phyloP scores from a whole-genome alignment of 164 flowering plant species.

The Liquidambar formosana region DNA sequence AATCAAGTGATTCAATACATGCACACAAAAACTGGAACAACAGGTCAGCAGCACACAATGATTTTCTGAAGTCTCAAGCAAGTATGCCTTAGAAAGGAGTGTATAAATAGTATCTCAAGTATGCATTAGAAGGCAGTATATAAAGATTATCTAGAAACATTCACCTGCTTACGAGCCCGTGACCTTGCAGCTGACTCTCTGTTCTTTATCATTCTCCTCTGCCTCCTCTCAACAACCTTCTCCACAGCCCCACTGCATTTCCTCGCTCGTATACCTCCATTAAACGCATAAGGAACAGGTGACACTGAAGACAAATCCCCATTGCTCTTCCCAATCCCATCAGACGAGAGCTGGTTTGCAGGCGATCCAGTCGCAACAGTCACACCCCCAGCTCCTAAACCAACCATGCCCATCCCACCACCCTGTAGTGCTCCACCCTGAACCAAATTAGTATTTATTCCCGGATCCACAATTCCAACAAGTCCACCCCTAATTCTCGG shows the following conservation, averaged over 20 bases:
- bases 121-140: background rate
- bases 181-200: conserved; percentile 75
- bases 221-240: conserved; percentile 72
- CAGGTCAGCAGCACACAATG: too few species aligned
- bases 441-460: conserved; percentile 36
- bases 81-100: too few species aligned
- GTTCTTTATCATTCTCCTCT: conserved; percentile 70
- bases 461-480: conserved; percentile 47
- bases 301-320: conserved; percentile 83
- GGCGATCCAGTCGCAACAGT: conserved; percentile 58
- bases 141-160: background rate
- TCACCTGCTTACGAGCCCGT: conserved; percentile 73
- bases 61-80: too few species aligned
- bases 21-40: too few species aligned
- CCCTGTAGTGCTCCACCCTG: conserved; percentile 36
- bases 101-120: too few species aligned
- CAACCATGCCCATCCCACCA: conserved; percentile 61
- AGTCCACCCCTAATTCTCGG: conserved; percentile 52
- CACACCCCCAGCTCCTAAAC: conserved; percentile 51
- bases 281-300: conserved; percentile 71
- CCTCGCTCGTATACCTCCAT: conserved; percentile 64
- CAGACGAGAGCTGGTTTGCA: conserved; percentile 63
- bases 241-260: conserved; percentile 45
- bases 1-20: too few species aligned
- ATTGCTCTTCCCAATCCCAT: conserved; percentile 69